Evolutionary conservation across 176 grass and related monocot species (phyloP), one percentile per base, ranked within the genome.

Genomic region (Rhynchospora tenuis): DNA sequence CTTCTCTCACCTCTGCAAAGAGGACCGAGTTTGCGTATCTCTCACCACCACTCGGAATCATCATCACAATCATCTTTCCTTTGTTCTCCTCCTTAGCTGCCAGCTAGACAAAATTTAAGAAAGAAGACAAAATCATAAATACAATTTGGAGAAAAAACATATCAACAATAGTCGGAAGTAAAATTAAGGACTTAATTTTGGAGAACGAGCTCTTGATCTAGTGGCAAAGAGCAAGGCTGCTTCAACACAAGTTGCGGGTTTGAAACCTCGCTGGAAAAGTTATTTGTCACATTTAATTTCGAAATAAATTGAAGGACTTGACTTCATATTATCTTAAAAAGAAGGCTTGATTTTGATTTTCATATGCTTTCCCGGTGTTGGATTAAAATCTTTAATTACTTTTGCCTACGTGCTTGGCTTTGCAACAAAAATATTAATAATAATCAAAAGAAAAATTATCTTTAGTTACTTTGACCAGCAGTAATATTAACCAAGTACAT

Each of bases 11-110:
- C 31, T 33, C 81, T 22, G 83, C 90, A 80, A 92, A 96, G 29
- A 92, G 87, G 51, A 86, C 68, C 15, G 87, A 89, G 89, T 86
- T 96, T 74, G 72, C 67, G 66, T 96, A 96, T 84, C 90, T 86
- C 76, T 96, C 90, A 0, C 85, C 89, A 1, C 87, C 85, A 43
- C 93, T 92, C 0, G 93, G 90, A 56, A 92, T 66, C 13, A 96
- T 81, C 76, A 91, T 92, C 17, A 95, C 88, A 24, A 95, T 90
- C 90, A 92, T 95, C 83, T 95, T 92, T 22, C 88, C 88, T 45
- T 86, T 38, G 63, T 89, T 95, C 64, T 84, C 86, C 52, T 85
- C 88, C 82, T 74, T 89, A n/a, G 43, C 79, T 31, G 93, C 88
- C 57, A 95, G 26, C 86, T 95, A 16, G 16, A 66, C 16, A 28